Percentiles rank a stretch among this genome's conserved stretches.
These are phyloP conservation scores for Diaporthe helianthi DNA, from an alignment of 2,329 filamentous ascomycete genomes.

Conservation along the genomic window DNA sequence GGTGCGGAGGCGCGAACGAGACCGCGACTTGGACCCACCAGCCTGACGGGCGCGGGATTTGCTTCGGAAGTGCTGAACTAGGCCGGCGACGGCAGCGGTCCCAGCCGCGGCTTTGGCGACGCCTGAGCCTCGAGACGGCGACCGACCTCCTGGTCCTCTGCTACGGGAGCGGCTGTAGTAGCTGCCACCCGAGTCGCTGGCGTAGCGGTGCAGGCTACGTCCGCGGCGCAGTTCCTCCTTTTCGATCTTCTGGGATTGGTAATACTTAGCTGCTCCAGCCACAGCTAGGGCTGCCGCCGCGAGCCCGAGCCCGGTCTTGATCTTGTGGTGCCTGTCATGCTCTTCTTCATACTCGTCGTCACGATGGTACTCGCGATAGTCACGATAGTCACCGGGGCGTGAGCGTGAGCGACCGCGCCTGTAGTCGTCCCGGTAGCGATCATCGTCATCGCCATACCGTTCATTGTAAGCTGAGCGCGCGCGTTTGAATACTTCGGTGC, in stretches of 20 bases:
- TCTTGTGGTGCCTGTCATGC: constrained; percentile 50
- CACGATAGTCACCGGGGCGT: constrained; percentile 42
- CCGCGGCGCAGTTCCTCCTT: constrained; percentile 66
- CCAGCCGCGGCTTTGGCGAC: constrained; percentile 66
- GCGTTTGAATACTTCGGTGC: constrained; percentile 66
- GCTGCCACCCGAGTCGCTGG: constrained; percentile 50
- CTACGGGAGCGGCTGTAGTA: constrained; percentile 50
- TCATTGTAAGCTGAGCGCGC: constrained; percentile 69
- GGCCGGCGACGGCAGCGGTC: constrained; percentile 63
- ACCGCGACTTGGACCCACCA: constrained; percentile 44
- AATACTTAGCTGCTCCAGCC: constrained; percentile 70
- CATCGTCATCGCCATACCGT: constrained; percentile 50
- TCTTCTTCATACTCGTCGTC: constrained; percentile 24
- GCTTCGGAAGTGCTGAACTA: constrained; percentile 65
- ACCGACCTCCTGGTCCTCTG: constrained; percentile 12
- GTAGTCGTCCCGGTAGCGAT: constrained; percentile 47
- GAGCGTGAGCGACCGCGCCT: constrained; percentile 48
- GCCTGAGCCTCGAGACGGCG: constrained; percentile 44
- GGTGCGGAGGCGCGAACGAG: constrained; percentile 54
- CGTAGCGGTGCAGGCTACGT: constrained; percentile 57
- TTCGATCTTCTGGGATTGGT: constrained; percentile 65
- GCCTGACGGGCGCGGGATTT: constrained; percentile 49
- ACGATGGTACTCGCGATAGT: constrained; percentile 16
- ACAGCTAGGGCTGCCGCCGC: constrained; percentile 69
- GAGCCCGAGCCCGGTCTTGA: constrained; percentile 68